A percentile compares a stretch with the other conserved stretches of the same genome.
phyloP scores from a whole-genome alignment of 2,329 filamentous ascomycete genomes.

The Scytalidium lignicola region DNA sequence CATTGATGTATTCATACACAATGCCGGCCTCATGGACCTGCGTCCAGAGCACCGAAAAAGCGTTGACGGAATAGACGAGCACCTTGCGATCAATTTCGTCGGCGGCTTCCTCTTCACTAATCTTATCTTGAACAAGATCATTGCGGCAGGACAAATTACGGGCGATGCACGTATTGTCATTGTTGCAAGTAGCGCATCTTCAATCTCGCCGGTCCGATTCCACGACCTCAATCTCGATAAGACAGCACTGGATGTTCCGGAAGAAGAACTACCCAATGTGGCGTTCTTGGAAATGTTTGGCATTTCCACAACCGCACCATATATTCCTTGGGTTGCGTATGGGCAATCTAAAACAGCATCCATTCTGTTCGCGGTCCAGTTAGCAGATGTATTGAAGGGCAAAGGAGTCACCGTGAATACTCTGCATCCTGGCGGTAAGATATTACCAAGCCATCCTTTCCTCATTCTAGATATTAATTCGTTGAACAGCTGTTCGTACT shows the following conservation, averaged over 20 bases:
- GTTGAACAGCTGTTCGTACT: no score
- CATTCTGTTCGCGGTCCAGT: conserved; percentile 20
- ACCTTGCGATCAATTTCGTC: conserved; percentile 17
- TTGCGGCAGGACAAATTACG: not conserved
- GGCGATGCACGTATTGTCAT: conserved; percentile 9
- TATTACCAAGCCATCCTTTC: not conserved
- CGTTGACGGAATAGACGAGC: conserved; percentile 13
- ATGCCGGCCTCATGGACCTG: conserved; percentile 14
- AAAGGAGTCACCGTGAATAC: conserved; percentile 9
- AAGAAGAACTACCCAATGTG: conserved; percentile 24
- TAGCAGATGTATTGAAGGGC: conserved; percentile 8
- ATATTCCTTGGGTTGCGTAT: conserved; percentile 29
- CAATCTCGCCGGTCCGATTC: conserved; percentile 25
- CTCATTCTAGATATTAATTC: no score
- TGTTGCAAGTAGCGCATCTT: conserved; percentile 13
- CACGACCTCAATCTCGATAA: conserved; percentile 12
- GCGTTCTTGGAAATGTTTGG: conserved; percentile 7
- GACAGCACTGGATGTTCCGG: conserved; percentile 27
- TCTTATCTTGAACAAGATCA: conserved; percentile 7
- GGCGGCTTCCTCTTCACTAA: conserved; percentile 16
- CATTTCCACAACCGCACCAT: conserved; percentile 7
- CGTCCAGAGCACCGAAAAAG: not conserved
- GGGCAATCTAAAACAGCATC: conserved; percentile 42
- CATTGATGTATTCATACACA: conserved; percentile 19
- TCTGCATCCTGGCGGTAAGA: conserved; percentile 17